A percentile compares a stretch with the other conserved stretches of the same genome.
Conservation (phyloP, 179 eudicot species). For the Monotropa hypopitys region DNA sequence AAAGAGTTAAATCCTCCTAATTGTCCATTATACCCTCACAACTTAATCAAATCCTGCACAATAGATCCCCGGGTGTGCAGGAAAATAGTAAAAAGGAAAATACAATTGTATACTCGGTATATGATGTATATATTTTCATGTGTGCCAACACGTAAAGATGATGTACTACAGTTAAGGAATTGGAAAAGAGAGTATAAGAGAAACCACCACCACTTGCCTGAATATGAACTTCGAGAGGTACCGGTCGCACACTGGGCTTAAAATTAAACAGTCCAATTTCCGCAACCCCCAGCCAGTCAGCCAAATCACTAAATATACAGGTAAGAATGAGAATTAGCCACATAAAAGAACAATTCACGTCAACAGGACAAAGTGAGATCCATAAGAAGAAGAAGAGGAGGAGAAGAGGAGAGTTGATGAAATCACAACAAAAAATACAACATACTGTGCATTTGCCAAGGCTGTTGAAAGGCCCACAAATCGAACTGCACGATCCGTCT, state of each 20-base stretch:
- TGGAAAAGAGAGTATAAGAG: constrained; percentile 4
- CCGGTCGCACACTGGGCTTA: constrained; percentile 98
- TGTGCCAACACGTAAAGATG: not conserved
- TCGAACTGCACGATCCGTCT: constrained; percentile 82
- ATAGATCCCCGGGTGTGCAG: not conserved
- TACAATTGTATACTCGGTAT: not conserved
- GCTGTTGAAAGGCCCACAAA: constrained; percentile 98
- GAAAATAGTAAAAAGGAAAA: not conserved
- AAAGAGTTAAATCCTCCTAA: not conserved
- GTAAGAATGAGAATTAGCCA: constrained; percentile 1
- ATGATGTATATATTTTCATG: not conserved
- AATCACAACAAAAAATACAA: not conserved
- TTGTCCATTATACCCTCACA: not conserved
- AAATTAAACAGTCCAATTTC: constrained; percentile 83
- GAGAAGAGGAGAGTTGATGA: not conserved
- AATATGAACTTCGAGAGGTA: constrained; percentile 97
- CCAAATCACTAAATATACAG: constrained; percentile 56
- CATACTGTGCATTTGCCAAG: constrained; percentile 94
- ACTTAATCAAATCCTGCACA: not conserved
- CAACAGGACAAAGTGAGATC: not conserved
- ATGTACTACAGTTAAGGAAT: not conserved
- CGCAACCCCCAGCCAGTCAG: constrained; percentile 94
- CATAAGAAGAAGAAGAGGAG: not conserved
- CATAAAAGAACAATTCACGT: not conserved
- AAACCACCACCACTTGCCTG: constrained; percentile 45